A percentile compares a stretch with the other conserved stretches of the same genome.
Conservation (phyloP, 192 early-diverging fungal species). For the Obelidium mucronatum region DNA sequence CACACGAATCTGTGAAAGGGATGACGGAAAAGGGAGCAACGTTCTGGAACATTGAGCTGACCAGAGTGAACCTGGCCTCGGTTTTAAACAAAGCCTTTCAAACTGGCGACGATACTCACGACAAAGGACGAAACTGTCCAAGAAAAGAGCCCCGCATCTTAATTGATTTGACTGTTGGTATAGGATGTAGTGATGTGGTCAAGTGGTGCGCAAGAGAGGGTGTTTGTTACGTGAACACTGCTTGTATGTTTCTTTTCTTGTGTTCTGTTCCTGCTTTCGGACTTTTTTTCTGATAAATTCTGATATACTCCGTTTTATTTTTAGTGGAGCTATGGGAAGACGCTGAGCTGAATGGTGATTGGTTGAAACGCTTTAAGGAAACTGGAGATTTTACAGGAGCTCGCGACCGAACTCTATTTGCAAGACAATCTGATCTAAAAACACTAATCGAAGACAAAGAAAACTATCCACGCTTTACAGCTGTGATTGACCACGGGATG, state of each 20-base stretch:
- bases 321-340: not conserved
- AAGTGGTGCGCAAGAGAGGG: not conserved
- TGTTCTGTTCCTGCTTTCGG: not conserved
- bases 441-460: not conserved
- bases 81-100: not conserved
- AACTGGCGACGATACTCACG: not conserved
- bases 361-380: not conserved
- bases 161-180: not conserved
- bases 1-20: not conserved
- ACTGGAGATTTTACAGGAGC: not conserved
- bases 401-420: not conserved
- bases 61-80: not conserved
- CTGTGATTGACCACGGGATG: not conserved
- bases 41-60: not conserved
- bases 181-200: not conserved
- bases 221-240: not conserved
- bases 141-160: not conserved
- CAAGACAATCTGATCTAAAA: not conserved
- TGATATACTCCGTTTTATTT: not conserved
- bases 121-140: not conserved
- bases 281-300: too few species aligned
- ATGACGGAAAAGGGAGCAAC: not conserved
- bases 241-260: not conserved
- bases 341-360: not conserved
- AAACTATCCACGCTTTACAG: not conserved